Base-by-base conservation (phyloP, 2,329 filamentous ascomycete genomes). In the Fusarium sulawesiense region DNA sequence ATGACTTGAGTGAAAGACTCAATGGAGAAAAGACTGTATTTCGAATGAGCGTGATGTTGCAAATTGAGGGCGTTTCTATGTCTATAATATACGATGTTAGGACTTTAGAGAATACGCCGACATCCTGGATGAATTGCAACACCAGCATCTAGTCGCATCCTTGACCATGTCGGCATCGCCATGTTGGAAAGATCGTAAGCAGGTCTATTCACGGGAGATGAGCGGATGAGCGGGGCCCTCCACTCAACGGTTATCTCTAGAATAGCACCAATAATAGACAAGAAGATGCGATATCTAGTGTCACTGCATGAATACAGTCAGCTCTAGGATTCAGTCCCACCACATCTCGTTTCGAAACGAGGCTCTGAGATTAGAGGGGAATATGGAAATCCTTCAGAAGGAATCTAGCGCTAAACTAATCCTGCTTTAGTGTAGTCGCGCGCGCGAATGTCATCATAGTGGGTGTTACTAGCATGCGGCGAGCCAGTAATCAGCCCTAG, bases 251-350 rank as follows among this genome's bases (percentile, higher is more conserved):
- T 30, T 9, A n/a, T 12, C 23, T 27, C 18, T 4, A 37, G 34
- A 7, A 37, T 1, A n/a, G 1, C 18, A 37, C 18, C 18, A 37
- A 10, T 37, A 37, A 37, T 7, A 1, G 6, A n/a, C 6, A 37
- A n/a, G 34, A 0, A 7, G 7, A 0, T 34, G 1, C 32, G 32
- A 10, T 18, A 0, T 2, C 6, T 0, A n/a, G 18, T 37, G 18
- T 11, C 10, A 37, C 18, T 37, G 34, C 34, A 37, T 37, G 34
- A 37, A 37, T 37, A 37, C 34, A 37, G 34, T 37, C 34, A 37
- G 34, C 34, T n/a, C 34, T 37, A 48, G 13, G 9, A 48, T 21
- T 25, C 21, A 7, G n/a, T 18, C 27, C n/a, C n/a, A 16, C 12
- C 27, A 21, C 8, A 16, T 30, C 3, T 30, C 18, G 27, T 48